These are phyloP conservation scores for Collybiopsis luxurians DNA, from an alignment of 768 basidiomycete species.

Conservation along the genomic window DNA sequence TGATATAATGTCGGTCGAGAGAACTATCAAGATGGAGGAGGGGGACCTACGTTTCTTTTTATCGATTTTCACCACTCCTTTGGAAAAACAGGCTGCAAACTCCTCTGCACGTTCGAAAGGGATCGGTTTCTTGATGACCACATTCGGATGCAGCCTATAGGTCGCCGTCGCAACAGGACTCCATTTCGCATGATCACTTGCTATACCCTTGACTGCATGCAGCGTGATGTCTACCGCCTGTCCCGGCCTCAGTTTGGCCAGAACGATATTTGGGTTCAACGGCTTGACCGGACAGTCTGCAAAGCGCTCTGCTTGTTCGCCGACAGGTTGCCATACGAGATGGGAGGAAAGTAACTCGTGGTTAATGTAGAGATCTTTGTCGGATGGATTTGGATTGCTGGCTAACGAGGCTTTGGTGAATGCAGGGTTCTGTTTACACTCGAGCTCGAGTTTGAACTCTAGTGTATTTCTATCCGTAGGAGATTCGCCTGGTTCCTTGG, in stretches of 20 bases:
- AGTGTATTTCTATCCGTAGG: conserved; percentile 90
- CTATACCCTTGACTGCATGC: conserved; percentile 90
- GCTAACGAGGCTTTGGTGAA: conserved; percentile 43
- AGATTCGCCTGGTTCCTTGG: conserved; percentile 48
- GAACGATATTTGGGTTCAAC: conserved; percentile 78
- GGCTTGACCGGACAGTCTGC: conserved; percentile 53
- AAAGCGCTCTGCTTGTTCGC: conserved; percentile 63
- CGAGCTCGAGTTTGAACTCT: conserved; percentile 74
- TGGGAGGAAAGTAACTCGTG: conserved; percentile 66
- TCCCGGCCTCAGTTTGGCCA: conserved; percentile 90
- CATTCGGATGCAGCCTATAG: conserved; percentile 87
- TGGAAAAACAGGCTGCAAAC: conserved; percentile 86
- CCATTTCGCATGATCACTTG: conserved; percentile 96
- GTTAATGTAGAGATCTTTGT: conserved; percentile 59
- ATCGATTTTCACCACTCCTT: conserved; percentile 70
- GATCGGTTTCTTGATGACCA: conserved; percentile 73
- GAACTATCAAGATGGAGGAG: not conserved
- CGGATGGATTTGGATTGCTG: conserved; percentile 43
- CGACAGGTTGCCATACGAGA: conserved; percentile 76
- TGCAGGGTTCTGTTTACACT: conserved; percentile 60
- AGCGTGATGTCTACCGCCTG: conserved; percentile 83
- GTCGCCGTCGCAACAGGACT: conserved; percentile 96
- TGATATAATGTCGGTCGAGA: not conserved
- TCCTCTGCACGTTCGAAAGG: conserved; percentile 74
- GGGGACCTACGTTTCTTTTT: conserved; percentile 41